phyloP scores from a whole-genome alignment of 495 filamentous ascomycete genomes.

The Venustampulla echinocandica region DNA sequence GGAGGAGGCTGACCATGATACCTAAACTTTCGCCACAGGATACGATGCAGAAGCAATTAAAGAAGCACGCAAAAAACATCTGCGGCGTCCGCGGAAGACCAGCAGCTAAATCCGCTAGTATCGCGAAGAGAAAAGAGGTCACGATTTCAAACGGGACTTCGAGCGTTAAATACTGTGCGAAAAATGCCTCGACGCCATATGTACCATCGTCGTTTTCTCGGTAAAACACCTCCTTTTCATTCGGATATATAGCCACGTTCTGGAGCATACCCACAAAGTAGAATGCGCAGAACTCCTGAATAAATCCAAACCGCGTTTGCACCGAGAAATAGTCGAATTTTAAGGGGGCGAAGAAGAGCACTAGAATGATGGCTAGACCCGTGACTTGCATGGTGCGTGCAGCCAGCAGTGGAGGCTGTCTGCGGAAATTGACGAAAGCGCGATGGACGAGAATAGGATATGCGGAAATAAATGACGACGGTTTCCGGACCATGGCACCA shows the following conservation, averaged over 20 bases:
- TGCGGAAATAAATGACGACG: conserved; percentile 50
- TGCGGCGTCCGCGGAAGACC: conserved; percentile 50
- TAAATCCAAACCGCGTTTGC: conserved; percentile 61
- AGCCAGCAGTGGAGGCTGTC: conserved; percentile 53
- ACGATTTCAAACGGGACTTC: conserved; percentile 63
- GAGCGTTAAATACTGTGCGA: conserved; percentile 54
- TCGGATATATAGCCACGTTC: conserved; percentile 64
- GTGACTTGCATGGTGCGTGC: conserved; percentile 61
- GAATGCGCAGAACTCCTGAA: conserved; percentile 60
- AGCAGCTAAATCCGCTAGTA: conserved; percentile 49
- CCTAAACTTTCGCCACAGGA: conserved; percentile 67
- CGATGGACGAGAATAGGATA: conserved; percentile 57
- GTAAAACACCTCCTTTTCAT: conserved; percentile 62
- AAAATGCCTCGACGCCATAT: conserved; percentile 59
- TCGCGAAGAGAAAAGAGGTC: conserved; percentile 53
- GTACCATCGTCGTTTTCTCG: conserved; percentile 59
- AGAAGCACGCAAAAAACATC: conserved; percentile 57
- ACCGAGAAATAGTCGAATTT: conserved; percentile 57
- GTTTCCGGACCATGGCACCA: conserved; percentile 51
- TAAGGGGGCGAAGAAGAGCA: conserved; percentile 64
- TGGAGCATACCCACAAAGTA: conserved; percentile 75
- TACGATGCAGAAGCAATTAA: conserved; percentile 64
- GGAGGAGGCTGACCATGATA: conserved; percentile 43
- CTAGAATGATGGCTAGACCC: conserved; percentile 54
- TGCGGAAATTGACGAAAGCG: conserved; percentile 55